These are phyloP conservation scores for Daldinia vernicosa DNA, from an alignment of 495 filamentous ascomycete species.

Conservation along the genomic window DNA sequence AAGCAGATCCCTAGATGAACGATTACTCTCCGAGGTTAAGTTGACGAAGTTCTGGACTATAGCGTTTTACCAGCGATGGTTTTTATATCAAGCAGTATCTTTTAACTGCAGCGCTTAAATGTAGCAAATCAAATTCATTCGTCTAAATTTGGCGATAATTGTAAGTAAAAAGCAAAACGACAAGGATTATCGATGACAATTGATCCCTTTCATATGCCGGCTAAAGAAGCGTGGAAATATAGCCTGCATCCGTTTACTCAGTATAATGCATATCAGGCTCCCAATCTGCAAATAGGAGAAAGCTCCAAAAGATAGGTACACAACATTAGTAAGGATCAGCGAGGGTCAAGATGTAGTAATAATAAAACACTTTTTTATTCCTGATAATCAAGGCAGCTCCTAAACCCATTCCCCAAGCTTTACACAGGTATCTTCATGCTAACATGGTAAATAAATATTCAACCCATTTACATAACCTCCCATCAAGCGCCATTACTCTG, in stretches of 20 bases:
- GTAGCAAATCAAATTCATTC: not conserved
- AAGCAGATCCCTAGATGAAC: not conserved
- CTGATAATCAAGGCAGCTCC: conserved; percentile 2
- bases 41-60: not conserved
- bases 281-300: not conserved
- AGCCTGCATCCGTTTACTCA: not conserved
- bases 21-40: not conserved
- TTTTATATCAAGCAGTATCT: not conserved
- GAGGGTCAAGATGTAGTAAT: not conserved
- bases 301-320: not conserved
- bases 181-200: not conserved
- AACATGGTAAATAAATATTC: conserved; percentile 21
- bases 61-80: conserved; percentile 8
- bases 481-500: conserved; percentile 12
- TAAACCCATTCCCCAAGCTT: not conserved
- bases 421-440: conserved; percentile 39
- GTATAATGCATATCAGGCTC: not conserved
- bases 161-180: not conserved
- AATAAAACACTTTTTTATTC: conserved; percentile 24
- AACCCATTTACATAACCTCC: not conserved
- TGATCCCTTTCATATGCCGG: not conserved
- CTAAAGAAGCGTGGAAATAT: not conserved
- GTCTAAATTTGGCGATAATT: not conserved
- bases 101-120: conserved; percentile 10
- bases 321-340: not conserved